These are phyloP conservation scores for Neonectria magnoliae DNA, from an alignment of 2,329 filamentous ascomycete genomes.

Conservation along the genomic window DNA sequence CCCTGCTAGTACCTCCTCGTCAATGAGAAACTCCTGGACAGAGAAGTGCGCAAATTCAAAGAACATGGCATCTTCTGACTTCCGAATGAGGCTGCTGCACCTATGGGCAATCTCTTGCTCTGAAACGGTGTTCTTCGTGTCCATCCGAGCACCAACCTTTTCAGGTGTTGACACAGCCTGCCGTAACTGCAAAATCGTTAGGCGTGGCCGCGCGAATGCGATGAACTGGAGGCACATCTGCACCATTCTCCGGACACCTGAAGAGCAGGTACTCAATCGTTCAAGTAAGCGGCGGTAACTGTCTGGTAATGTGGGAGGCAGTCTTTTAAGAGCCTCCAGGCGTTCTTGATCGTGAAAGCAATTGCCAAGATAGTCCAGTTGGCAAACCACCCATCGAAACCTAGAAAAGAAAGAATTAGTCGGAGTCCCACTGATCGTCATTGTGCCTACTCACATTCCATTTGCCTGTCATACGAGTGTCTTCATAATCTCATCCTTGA, in stretches of 20 bases:
- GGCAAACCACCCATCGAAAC: slow-evolving; percentile 37
- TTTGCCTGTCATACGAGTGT: slow-evolving; percentile 9
- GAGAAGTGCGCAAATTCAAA: slow-evolving; percentile 33
- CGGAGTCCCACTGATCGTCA: fast-evolving
- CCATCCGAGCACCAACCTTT: neutral
- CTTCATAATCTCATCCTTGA: slow-evolving; percentile 25
- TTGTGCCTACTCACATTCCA: slow-evolving; percentile 19
- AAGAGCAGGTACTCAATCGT: neutral
- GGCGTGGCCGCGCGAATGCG: fast-evolving
- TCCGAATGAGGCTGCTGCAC: slow-evolving; percentile 27
- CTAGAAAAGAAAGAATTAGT: slow-evolving; percentile 1
- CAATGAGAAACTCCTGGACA: slow-evolving; percentile 26
- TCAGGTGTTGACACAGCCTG: slow-evolving; percentile 19
- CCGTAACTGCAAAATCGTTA: neutral
- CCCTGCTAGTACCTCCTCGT: neutral
- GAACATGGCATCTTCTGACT: neutral
- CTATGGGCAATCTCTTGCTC: slow-evolving; percentile 10
- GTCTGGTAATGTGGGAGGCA: slow-evolving; percentile 10
- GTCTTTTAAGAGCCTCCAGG: slow-evolving; percentile 12
- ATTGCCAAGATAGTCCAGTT: slow-evolving; percentile 32
- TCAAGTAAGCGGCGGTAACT: slow-evolving; percentile 27
- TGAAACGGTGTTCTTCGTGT: neutral
- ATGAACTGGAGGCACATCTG: slow-evolving; percentile 25
- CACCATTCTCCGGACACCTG: slow-evolving; percentile 1
- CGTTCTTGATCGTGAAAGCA: slow-evolving; percentile 19